Evolutionary conservation across 2,329 filamentous ascomycete genomes (phyloP), one percentile per base, ranked within the genome.

Genomic region (Sporothrix curviconia): DNA sequence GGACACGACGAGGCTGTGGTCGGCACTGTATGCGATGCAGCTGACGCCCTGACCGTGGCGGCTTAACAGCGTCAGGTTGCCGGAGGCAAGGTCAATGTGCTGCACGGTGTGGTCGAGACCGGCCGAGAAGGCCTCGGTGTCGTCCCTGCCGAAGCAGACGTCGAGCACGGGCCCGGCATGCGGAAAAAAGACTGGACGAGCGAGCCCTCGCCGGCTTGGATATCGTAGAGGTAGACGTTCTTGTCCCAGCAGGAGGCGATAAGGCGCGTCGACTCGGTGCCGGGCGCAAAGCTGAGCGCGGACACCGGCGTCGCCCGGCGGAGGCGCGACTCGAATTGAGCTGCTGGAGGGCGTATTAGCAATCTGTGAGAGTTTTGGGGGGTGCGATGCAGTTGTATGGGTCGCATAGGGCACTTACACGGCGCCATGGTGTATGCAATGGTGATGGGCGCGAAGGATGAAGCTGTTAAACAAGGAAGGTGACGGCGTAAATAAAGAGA

Each of bases 241-340:
- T 86, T 90, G 74, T 97, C 92, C 94, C 94, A 99, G 57, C 91
- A 96, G 11, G 92, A 87, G 65, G 92, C 92, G n/a, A 95, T 82
- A 37, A 99, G 80, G 65, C 85, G 87, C 55, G 79, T 83, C 3
- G 86, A 80, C n/a, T 85, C 84, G 60, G 85, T 84, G 60, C 80
- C 76, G 36, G 90, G 89, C 63, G 92, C 90, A 78, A 95, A 99
- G 68, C 84, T 84, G 67, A 97, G 77, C 24, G 90, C 80, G 49
- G 92, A 95, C 66, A 97, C 87, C n/a, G 66, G 88, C 89, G 73
- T 99, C 94, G 64, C 81, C 82, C 11, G 94, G 94, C 47, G 91
- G 86, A 66, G 90, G 83, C 60, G 85, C 80, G 67, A 96, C 82
- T 94, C 87, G 74, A 89, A 92, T 54, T 64, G 63, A 25, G 59